Evolutionary conservation across 306 rosid species (phyloP).

Genomic region (Prunus fruticosa): DNA sequence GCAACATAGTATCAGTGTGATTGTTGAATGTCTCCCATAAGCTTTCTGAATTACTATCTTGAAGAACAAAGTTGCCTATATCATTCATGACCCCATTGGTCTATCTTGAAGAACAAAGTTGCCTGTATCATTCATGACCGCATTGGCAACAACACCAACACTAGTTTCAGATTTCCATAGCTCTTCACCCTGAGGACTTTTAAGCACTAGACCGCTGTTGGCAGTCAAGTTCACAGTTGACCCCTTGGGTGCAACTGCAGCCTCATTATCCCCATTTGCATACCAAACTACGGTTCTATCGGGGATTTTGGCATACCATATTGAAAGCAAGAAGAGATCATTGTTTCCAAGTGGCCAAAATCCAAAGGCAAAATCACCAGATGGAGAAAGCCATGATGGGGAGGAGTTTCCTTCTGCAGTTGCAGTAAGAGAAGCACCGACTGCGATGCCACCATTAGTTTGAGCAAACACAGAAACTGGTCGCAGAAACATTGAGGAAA

Average conservation of each 20-base stretch:
- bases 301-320: constrained; percentile 49
- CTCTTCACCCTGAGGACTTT: neutral
- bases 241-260: constrained; percentile 27
- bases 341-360: constrained; percentile 30
- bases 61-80: constrained; percentile 23
- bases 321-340: constrained; percentile 33
- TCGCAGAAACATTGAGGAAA: constrained; percentile 14
- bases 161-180: constrained; percentile 1
- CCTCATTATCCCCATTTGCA: constrained; percentile 8
- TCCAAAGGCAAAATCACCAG: constrained; percentile 40
- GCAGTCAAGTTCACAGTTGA: constrained; percentile 21
- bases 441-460: constrained; percentile 11
- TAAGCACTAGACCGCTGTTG: constrained; percentile 7
- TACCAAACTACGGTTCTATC: constrained; percentile 45
- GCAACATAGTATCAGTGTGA: constrained; percentile 53
- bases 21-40: constrained; percentile 43
- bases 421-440: constrained; percentile 20
- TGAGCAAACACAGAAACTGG: constrained; percentile 34
- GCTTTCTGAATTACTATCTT: neutral
- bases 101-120: constrained; percentile 18
- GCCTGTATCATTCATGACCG: constrained; percentile 10
- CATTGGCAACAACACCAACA: neutral
- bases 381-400: constrained; percentile 35
- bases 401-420: constrained; percentile 11
- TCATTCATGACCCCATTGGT: neutral